Evolutionary conservation across 2,329 filamentous ascomycete genomes (phyloP), one percentile per base, ranked within the genome.

Genomic region (Penicillium janthinellum): DNA sequence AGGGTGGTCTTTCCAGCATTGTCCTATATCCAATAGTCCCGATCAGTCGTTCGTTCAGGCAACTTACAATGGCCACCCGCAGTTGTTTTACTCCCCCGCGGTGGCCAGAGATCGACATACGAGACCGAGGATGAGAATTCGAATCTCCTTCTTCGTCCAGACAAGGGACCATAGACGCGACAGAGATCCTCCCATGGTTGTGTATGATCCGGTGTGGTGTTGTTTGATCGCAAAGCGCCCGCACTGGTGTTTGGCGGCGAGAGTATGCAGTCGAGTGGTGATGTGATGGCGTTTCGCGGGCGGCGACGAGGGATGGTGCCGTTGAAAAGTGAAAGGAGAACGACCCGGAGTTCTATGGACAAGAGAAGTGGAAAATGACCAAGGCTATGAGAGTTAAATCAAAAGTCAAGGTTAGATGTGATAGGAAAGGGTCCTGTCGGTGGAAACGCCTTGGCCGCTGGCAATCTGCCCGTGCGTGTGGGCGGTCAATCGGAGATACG

Each of bases 1-100:
- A 99, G 84, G 35, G 95, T 99, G 45, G 95, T 99, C 82, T 99
- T 99, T 77, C 95, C 95, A 50, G 95, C 95, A 78, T 98, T 98
- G 79, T 99, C 95, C 92, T 98, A 75, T 39, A 65, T 52, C 14
- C 54, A 28, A 48, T 44, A 45, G 50, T 41, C 28, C n/a, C 20
- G 3, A 45, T 68, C 48, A 67, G 65, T 44, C 42, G 56, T 56
- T 52, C n/a, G 15, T 47, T 54, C n/a, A 20, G n/a, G 14, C 10
- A 35, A 25, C n/a, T n/a, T 28, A 25, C 17, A 15, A 37, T 47
- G 17, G 34, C 25, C n/a, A n/a, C 39, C 51, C 28, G 48, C 25
- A 54, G 44, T 22, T 51, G 54, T 57, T 52, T 37, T 54, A 66
- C 45, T 69, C 64, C 62, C 59, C 58, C 59, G 50, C 61, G 61